Base-by-base conservation (phyloP, 2,329 filamentous ascomycete species). In the Trichoderma gracile region DNA sequence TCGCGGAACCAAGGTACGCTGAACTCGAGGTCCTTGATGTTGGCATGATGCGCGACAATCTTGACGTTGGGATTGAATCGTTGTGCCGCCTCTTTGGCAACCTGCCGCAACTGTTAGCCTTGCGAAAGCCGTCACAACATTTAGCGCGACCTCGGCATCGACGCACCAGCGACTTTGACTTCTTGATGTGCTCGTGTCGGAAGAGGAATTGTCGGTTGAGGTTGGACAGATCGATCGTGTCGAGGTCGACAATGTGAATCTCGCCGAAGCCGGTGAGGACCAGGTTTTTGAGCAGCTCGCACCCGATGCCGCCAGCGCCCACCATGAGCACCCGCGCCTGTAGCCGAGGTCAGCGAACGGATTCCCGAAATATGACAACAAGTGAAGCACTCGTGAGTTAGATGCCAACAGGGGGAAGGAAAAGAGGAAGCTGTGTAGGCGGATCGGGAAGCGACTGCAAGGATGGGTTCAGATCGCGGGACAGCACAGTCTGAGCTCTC, bases 131-230 rank as follows among this genome's bases (percentile, higher is more conserved):
- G 19, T n/a, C 25, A 27, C 25, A 3, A 25, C 23, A 15, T 19
- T 25, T 46, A 17, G 38, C 49, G 59, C 38, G 45, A 42, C 49
- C 19, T 46, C 49, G 40, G 49, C 27, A 38, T 62, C 49, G 27
- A 78, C 86, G 68, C 82, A 95, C 93, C 78, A 96, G 79, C 58
- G 95, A 93, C 76, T 99, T 99, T 1, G 94, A 87, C 77, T 97
- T 97, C 78, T 97, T 98, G 78, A 99, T 98, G 74, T 99, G 95
- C 75, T 98, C 93, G 72, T 94, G 90, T 67, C 93, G 87, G 77
- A 99, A 99, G 54, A 99, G 87, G 73, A 99, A 99, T 77, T 99
- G 95, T 63, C 95, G 91, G 72, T 99, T 99, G 57, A 99, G 84
- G 75, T 99, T 99, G 79, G 93, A 97, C 23, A 99, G 84, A 75